Evolutionary conservation across 805 yeast genomes (phyloP).

Genomic region (Saturnispora quitensis): DNA sequence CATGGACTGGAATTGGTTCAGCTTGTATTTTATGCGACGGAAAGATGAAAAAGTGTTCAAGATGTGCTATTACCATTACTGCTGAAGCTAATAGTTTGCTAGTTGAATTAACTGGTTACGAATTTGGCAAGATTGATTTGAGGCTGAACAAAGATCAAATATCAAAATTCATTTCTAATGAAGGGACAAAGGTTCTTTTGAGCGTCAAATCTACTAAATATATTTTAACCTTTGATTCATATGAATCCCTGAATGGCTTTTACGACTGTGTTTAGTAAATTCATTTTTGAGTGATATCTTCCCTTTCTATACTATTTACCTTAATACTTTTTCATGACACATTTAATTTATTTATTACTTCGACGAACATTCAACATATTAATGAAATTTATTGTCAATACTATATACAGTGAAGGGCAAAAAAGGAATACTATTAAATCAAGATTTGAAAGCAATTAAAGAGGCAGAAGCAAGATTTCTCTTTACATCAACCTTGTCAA

Average conservation of each 20-base stretch:
- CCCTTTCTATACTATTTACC: not conserved
- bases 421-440: not conserved
- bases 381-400: too few species aligned
- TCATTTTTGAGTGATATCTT: not conserved
- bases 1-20: constrained; percentile 7
- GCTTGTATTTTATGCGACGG: constrained; percentile 3
- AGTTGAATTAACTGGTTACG: constrained; percentile 13
- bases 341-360: not conserved
- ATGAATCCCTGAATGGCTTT: constrained; percentile 1
- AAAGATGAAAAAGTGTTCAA: constrained; percentile 9
- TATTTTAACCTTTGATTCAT: constrained; percentile 10
- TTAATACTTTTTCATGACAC: not conserved
- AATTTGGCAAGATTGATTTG: constrained; percentile 12
- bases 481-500: constrained; percentile 82
- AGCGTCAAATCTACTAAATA: constrained; percentile 4
- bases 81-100: not conserved
- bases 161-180: not conserved
- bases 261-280: constrained; percentile 6
- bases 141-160: not conserved
- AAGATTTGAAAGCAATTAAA: constrained; percentile 32
- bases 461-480: constrained; percentile 79
- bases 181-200: constrained; percentile 3
- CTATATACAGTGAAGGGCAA: not conserved
- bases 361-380: not conserved
- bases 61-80: constrained; percentile 10